phyloP scores from a whole-genome alignment of 257 asterid species.

The Petunia secreta region DNA sequence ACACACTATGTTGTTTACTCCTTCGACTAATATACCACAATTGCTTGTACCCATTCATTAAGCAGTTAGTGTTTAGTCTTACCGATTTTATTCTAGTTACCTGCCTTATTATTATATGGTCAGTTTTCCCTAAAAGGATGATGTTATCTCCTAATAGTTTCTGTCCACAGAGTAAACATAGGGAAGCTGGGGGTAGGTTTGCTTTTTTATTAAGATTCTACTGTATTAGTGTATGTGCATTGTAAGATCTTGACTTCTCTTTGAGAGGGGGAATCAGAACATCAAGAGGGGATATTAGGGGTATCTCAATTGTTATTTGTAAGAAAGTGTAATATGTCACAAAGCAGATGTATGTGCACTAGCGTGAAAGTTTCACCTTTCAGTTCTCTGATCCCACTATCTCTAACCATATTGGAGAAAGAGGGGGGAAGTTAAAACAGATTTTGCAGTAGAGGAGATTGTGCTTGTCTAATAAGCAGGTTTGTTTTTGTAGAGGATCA shows the following conservation, averaged over 20 bases:
- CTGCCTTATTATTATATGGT: neutral
- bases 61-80: neutral
- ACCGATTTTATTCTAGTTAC: neutral
- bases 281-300: neutral
- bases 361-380: neutral
- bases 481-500: slow-evolving; percentile 58
- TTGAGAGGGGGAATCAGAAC: neutral
- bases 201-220: neutral
- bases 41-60: slow-evolving; percentile 1
- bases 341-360: neutral
- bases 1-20: neutral
- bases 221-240: neutral
- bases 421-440: neutral
- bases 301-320: neutral
- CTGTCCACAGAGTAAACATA: neutral
- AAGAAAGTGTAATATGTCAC: neutral
- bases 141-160: neutral
- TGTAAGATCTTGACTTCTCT: neutral
- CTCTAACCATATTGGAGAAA: neutral
- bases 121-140: neutral
- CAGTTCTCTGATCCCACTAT: neutral
- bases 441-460: neutral
- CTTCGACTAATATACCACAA: neutral
- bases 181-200: neutral
- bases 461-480: slow-evolving; percentile 1